Base-by-base conservation (phyloP, 306 rosid genomes). In the Fragaria iinumae region DNA sequence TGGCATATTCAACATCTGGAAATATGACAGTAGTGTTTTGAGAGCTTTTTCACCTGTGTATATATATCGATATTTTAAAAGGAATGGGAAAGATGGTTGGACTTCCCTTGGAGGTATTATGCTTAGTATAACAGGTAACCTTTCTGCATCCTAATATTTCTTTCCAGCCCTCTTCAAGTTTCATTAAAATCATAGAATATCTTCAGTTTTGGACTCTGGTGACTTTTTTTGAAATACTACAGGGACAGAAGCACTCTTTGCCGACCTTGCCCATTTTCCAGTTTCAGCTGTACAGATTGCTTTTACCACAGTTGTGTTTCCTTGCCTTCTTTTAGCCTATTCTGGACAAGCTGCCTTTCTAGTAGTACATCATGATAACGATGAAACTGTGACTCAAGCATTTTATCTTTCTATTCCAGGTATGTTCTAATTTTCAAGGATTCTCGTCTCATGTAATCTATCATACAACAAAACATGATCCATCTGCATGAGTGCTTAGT, bases 161-260 rank as follows among this genome's bases (percentile, higher is more conserved):
- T 62, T 52, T 64, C 13, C 4, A 13, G 14, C 12, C 65, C 25
- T 45, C 38, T 71, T 55, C 50, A 52, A 50, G 59, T 63, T 43
- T 55, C 66, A 17, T 18, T 43, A 0, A 38, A 43, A 47, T 55
- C 38, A 8, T 76, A 59, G 27, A 48, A 41, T 50, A 70, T 27
- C 74, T 55, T 17, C 67, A 74, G 71, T 80, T 38, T 75, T 84
- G 45, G 39, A 36, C 59, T 74, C 78, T 82, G 82, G 80, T 75
- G 48, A 79, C 45, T 69, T 78, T 41, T 71, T 49, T 38, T 83
- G 73, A 75, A 74, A 78, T 76, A 76, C 79, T 79, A 72, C 93
- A 96, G 99, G 99, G 82, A 96, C 99, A 2, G 99, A 96, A 85
- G 99, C 99, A 57, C 93, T 96, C 69, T 96, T 96, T 66, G 99